phyloP scores from a whole-genome alignment of 148 eudicot genomes.

The Rhododendron mucronatum region DNA sequence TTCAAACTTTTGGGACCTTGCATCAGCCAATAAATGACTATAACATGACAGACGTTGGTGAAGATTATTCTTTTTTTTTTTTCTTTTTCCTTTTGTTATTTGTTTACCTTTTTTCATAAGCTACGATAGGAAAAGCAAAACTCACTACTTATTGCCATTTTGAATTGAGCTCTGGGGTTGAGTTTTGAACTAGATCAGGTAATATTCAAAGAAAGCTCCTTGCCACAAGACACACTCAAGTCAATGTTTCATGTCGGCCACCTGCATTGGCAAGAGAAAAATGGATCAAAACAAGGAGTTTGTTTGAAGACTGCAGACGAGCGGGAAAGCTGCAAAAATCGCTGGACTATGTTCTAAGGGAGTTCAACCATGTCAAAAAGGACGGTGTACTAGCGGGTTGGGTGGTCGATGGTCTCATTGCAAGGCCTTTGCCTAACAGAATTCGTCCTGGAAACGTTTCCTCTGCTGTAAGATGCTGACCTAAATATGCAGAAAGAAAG shows the following conservation, averaged over 20 bases:
- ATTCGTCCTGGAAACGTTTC: constrained; percentile 34
- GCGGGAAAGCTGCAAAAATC: constrained; percentile 82
- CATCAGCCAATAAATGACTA: too few species aligned
- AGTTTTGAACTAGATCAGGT: constrained; percentile 6
- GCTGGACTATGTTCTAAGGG: constrained; percentile 67
- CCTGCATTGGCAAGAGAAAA: constrained; percentile 82
- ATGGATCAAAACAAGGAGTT: constrained; percentile 49
- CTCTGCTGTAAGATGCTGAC: constrained; percentile 25
- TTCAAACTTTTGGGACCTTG: too few species aligned
- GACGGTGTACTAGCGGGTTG: constrained; percentile 82
- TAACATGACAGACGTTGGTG: too few species aligned
- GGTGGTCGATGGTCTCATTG: constrained; percentile 71
- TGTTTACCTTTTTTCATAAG: too few species aligned
- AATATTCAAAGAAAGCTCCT: constrained; percentile 66
- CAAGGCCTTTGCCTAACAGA: constrained; percentile 75
- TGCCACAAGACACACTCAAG: constrained; percentile 76
- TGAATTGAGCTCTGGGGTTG: background rate
- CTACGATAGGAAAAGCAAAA: too few species aligned
- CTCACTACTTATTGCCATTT: background rate
- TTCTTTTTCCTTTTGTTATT: too few species aligned
- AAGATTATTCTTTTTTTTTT: too few species aligned
- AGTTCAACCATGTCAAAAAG: constrained; percentile 63
- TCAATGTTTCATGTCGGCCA: constrained; percentile 77
- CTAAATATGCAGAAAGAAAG: background rate
- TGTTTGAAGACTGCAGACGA: constrained; percentile 58